Evolutionary conservation across 768 basidiomycete species (phyloP).

Genomic region (Tremella mesenterica): DNA sequence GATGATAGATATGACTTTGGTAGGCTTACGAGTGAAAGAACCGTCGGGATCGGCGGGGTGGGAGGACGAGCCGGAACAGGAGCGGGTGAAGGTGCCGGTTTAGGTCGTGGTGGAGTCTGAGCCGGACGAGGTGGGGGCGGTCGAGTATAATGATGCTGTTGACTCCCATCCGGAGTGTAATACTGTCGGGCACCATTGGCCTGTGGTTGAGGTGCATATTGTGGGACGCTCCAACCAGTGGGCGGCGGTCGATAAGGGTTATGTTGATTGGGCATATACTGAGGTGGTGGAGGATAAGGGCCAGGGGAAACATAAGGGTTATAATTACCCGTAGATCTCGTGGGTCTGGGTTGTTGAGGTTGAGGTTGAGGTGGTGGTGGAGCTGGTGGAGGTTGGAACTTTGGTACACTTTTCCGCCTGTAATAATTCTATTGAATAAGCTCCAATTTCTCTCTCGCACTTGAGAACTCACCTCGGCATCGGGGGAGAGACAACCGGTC

Average conservation of each 20-base stretch:
- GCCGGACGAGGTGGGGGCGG: slow-evolving; percentile 25
- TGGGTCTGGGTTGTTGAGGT: slow-evolving; percentile 22
- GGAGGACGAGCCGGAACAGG: slow-evolving; percentile 44
- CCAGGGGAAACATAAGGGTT: too few species aligned
- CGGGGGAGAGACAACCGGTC: slow-evolving; percentile 38
- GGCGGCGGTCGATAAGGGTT: slow-evolving; percentile 10
- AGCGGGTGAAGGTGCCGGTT: slow-evolving; percentile 44
- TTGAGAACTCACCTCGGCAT: slow-evolving; percentile 35
- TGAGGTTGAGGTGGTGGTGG: slow-evolving; percentile 16
- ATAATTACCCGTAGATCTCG: too few species aligned
- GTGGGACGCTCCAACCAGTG: too few species aligned
- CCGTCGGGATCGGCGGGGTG: slow-evolving; percentile 52
- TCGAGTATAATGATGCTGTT: slow-evolving; percentile 19
- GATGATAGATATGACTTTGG: slow-evolving; percentile 52
- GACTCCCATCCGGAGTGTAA: slow-evolving; percentile 7
- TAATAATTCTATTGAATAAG: slow-evolving; percentile 35
- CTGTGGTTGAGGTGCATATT: too few species aligned
- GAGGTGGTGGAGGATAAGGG: slow-evolving; percentile 6
- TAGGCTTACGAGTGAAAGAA: slow-evolving; percentile 63
- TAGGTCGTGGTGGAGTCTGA: slow-evolving; percentile 24
- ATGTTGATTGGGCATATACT: slow-evolving; percentile 3
- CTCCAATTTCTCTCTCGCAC: neutral
- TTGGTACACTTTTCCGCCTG: slow-evolving; percentile 37
- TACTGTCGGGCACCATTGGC: too few species aligned
- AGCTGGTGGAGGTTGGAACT: slow-evolving; percentile 12